A percentile compares a stretch with the other conserved stretches of the same genome.
Conservation (phyloP, 169 alveolate species). For the Eimeria falciformis region DNA sequence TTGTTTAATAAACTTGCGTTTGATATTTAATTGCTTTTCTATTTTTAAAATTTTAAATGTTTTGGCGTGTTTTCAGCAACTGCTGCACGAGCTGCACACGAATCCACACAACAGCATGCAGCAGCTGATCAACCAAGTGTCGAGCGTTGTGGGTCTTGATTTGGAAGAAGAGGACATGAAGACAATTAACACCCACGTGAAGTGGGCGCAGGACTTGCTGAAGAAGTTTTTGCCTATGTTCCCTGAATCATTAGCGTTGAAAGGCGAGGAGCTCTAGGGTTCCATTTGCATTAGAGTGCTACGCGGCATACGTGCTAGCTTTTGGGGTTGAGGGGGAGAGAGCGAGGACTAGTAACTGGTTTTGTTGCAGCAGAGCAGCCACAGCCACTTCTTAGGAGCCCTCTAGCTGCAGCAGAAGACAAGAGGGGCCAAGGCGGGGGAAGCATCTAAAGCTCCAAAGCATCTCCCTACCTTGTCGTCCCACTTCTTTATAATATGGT, state of each 20-base stretch:
- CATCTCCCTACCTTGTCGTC: too few species aligned
- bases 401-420: constrained; percentile 14
- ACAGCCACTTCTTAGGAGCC: background rate
- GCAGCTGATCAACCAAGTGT: background rate
- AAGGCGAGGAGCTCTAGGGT: background rate
- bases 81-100: constrained; percentile 35
- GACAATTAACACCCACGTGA: background rate
- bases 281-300: background rate
- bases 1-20: too few species aligned
- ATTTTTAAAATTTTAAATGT: background rate
- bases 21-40: too few species aligned
- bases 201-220: constrained; percentile 12
- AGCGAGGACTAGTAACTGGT: too few species aligned
- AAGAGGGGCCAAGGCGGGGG: too few species aligned
- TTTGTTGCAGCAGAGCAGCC: background rate
- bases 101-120: background rate
- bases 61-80: too few species aligned
- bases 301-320: background rate
- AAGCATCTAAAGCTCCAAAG: too few species aligned
- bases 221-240: background rate
- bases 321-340: background rate
- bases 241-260: background rate
- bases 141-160: background rate
- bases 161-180: constrained; percentile 5
- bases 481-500: too few species aligned